A percentile compares a stretch with the other conserved stretches of the same genome.
Conservation (phyloP, 805 yeast species). For the Starmera dryadoides region DNA sequence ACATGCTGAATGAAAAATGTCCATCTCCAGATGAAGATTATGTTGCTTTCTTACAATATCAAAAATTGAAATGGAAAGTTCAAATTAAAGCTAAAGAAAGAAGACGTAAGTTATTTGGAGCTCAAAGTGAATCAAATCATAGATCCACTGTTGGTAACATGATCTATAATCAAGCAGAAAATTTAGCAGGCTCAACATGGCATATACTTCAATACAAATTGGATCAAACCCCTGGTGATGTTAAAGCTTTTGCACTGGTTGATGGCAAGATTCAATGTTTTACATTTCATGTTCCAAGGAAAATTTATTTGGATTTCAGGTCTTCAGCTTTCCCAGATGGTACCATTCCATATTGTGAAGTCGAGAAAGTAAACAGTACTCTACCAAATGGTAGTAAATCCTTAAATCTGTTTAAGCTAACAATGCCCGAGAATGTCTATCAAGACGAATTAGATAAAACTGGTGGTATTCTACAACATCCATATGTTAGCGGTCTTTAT, state of each 20-base stretch:
- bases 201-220: constrained; percentile 66
- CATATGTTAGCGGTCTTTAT: constrained; percentile 59
- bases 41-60: constrained; percentile 60
- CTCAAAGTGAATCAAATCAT: constrained; percentile 40
- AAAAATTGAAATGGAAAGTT: constrained; percentile 81
- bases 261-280: constrained; percentile 69
- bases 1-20: constrained; percentile 42
- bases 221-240: constrained; percentile 61
- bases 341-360: constrained; percentile 41
- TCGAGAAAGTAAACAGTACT: constrained; percentile 50
- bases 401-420: constrained; percentile 47
- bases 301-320: constrained; percentile 61
- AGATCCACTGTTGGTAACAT: constrained; percentile 61
- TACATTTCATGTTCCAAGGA: constrained; percentile 67
- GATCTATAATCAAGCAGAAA: constrained; percentile 73
- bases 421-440: constrained; percentile 61
- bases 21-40: constrained; percentile 67
- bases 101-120: constrained; percentile 76
- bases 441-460: constrained; percentile 48
- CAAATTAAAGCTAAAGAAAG: constrained; percentile 69
- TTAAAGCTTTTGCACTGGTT: constrained; percentile 64
- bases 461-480: constrained; percentile 56
- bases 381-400: constrained; percentile 64
- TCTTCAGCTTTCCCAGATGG: constrained; percentile 34
- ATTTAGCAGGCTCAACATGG: constrained; percentile 76